Base-by-base conservation (phyloP, 441 rosid species). In the Omphalea diandra region DNA sequence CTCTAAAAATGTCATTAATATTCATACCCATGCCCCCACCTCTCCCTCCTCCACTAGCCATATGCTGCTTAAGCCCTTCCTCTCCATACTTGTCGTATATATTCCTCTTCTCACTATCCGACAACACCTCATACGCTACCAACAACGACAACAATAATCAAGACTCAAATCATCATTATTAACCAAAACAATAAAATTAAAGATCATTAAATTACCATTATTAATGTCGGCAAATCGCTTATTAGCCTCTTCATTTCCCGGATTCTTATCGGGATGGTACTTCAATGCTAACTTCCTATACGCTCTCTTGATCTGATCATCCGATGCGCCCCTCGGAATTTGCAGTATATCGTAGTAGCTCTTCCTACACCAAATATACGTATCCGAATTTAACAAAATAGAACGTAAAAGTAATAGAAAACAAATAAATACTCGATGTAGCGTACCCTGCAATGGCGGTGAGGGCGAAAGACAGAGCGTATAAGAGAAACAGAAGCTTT, bases 251-350 rank as follows among this genome's bases (percentile, higher is more conserved):
- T 90, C 95, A 60, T 95, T 93, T 24, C 97, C 97, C 17, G 63
- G 98, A 70, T 95, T 93, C 92, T 93, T 95, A 76, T 95, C 98
- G 3, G 99, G 98, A 78, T 95, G 99, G 64, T 86, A 95, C 83
- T 95, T 95, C 85, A 95, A 80, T 12, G 99, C 99, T 65, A 93
- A 83, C 82, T 90, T 95, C 75, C 99, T 82, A 11, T 93, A 90
- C 56, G 98, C 93, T 84, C 97, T 86, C 74, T 92, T 95, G 84
- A 95, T 92, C 93, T 89, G 98, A 56, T 94, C 98, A n/a, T 94
- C 99, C 43, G 99, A 85, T 10, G 98, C 96, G 66, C 93, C 87
- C 78, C 78, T 92, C 64, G 93, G 80, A 46, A 94, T 88, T 87
- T 92, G 99, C 85, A 94, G 70, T 56, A 94, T 52, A 38, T 94